phyloP scores from a whole-genome alignment of 2,329 filamentous ascomycete genomes.

The Huntiella moniliformis region DNA sequence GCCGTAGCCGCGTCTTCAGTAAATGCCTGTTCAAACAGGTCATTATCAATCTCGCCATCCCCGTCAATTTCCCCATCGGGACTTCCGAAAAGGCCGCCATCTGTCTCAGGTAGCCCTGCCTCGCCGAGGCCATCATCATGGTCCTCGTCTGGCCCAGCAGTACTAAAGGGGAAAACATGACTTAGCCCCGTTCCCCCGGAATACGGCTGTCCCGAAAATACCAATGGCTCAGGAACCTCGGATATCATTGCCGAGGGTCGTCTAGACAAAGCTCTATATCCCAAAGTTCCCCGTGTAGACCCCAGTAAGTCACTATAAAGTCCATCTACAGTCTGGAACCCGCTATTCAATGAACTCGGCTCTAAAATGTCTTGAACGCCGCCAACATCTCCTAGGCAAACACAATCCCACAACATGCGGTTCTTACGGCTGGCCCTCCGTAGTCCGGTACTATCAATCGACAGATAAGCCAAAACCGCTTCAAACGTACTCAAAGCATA shows the following conservation, averaged over 20 bases:
- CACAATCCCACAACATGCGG: slow-evolving; percentile 70
- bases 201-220: slow-evolving; percentile 22
- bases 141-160: not conserved
- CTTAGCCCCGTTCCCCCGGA: slow-evolving; percentile 43
- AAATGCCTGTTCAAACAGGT: slow-evolving; percentile 15
- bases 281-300: too few species aligned
- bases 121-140: not conserved
- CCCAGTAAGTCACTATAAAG: slow-evolving; percentile 5
- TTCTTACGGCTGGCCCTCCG: slow-evolving; percentile 75
- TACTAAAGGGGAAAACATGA: slow-evolving; percentile 76
- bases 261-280: not conserved
- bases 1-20: slow-evolving; percentile 13
- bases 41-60: slow-evolving; percentile 16
- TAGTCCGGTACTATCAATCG: slow-evolving; percentile 61
- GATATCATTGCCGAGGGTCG: slow-evolving; percentile 4
- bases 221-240: not conserved
- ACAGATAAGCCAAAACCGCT: slow-evolving; percentile 76
- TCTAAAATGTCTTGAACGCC: slow-evolving; percentile 67
- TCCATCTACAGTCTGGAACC: not conserved
- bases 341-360: slow-evolving; percentile 24
- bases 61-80: not conserved
- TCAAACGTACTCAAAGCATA: slow-evolving; percentile 94
- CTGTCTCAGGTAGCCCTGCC: slow-evolving; percentile 20
- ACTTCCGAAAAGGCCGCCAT: not conserved
- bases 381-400: slow-evolving; percentile 55